Conservation (phyloP, 306 rosid genomes). For the Gastrolobium bilobum region DNA sequence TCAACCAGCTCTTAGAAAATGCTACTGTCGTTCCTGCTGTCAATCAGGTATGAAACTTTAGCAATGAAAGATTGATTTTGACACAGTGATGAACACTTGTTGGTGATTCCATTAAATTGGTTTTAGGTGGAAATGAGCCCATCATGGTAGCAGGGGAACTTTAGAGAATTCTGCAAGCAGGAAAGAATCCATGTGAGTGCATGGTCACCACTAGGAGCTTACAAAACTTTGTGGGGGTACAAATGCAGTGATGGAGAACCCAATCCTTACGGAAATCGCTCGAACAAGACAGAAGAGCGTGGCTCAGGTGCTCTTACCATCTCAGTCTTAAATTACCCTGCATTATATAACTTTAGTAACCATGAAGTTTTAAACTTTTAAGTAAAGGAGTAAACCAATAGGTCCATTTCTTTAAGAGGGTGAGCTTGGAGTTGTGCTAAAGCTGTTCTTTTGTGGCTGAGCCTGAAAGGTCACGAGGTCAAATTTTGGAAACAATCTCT, state of each 20-base stretch:
- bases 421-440: no score
- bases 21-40: slow-evolving; percentile 54
- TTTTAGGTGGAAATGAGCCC: slow-evolving; percentile 56
- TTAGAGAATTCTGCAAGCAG: slow-evolving; percentile 50
- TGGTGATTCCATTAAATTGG: slow-evolving; percentile 13
- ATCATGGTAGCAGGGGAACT: slow-evolving; percentile 54
- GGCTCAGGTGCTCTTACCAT: slow-evolving; percentile 49
- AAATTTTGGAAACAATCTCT: no score
- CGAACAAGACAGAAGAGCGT: slow-evolving; percentile 43
- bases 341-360: not conserved
- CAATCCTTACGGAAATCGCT: slow-evolving; percentile 54
- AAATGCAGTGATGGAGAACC: slow-evolving; percentile 50
- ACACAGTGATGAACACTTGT: not conserved
- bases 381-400: not conserved
- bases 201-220: slow-evolving; percentile 62
- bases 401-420: not conserved
- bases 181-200: slow-evolving; percentile 59
- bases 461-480: no score
- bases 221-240: slow-evolving; percentile 38
- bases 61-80: slow-evolving; percentile 3
- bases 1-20: slow-evolving; percentile 45
- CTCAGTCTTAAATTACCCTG: not conserved
- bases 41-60: slow-evolving; percentile 48
- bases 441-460: no score
- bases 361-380: not conserved